Evolutionary conservation across 2,329 filamentous ascomycete species (phyloP).

Genomic region (Stenocarpella maydis): DNA sequence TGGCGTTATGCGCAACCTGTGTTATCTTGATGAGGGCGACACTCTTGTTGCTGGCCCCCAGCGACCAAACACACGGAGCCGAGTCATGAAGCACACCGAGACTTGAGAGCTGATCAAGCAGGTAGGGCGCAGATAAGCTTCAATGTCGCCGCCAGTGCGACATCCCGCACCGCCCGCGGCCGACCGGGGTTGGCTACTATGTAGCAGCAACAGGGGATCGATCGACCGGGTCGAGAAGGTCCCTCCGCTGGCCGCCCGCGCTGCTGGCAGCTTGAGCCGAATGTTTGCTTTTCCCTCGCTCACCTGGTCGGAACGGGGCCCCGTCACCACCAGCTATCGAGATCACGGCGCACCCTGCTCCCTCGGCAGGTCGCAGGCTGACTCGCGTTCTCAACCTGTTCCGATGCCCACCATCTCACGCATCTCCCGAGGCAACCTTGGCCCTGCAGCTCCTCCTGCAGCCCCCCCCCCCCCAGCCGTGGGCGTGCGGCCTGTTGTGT

Average conservation of each 20-base stretch:
- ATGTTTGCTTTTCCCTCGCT: conserved; percentile 16
- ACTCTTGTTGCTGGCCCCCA: not conserved
- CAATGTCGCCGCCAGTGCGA: conserved; percentile 17
- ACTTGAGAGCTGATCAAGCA: conserved; percentile 11
- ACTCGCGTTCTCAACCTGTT: conserved; percentile 20
- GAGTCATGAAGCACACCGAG: not conserved
- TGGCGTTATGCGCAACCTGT: not conserved
- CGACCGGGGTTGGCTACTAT: conserved; percentile 17
- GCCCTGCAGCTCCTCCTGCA: conserved; percentile 33
- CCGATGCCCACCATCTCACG: conserved; percentile 24
- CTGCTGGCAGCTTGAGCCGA: conserved; percentile 15
- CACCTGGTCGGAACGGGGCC: conserved; percentile 9
- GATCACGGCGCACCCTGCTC: not conserved
- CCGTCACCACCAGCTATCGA: conserved; percentile 11
- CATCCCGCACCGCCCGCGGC: conserved; percentile 9
- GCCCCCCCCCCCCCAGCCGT: conserved; percentile 29
- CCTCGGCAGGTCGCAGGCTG: conserved; percentile 17
- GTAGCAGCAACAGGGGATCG: conserved; percentile 10
- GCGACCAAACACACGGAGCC: conserved; percentile 7
- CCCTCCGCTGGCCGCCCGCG: not conserved
- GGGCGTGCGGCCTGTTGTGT: conserved; percentile 4
- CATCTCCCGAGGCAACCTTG: conserved; percentile 20
- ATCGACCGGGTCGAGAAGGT: conserved; percentile 18
- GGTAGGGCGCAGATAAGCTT: conserved; percentile 25
- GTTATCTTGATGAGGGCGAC: not conserved